phyloP scores from a whole-genome alignment of 345 rosid genomes.

The Alliaria petiolata region DNA sequence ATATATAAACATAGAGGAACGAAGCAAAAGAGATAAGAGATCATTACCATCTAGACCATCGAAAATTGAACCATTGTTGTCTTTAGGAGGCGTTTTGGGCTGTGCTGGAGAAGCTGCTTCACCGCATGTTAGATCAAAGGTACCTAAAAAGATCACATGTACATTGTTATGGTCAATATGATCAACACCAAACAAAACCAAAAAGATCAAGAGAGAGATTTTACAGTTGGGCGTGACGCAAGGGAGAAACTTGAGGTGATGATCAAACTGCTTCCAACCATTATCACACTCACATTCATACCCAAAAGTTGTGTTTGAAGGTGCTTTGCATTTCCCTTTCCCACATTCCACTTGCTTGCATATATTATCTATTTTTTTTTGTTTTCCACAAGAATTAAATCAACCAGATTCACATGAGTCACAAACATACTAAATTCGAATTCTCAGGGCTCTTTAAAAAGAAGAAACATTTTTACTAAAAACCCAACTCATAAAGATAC shows the following conservation, averaged over 20 bases:
- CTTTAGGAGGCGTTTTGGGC: conserved; percentile 29
- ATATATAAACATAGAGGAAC: neutral
- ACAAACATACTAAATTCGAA: neutral
- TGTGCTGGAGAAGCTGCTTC: conserved; percentile 46
- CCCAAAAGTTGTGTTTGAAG: conserved; percentile 31
- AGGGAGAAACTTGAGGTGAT: conserved; percentile 64
- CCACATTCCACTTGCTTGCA: conserved; percentile 65
- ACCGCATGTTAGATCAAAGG: conserved; percentile 46
- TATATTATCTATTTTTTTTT: conserved; percentile 38
- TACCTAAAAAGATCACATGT: conserved; percentile 37
- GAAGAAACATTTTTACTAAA: neutral
- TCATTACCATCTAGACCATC: conserved; percentile 60
- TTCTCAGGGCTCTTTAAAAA: neutral
- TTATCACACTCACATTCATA: conserved; percentile 59
- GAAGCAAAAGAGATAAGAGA: neutral
- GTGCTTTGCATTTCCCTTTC: conserved; percentile 57
- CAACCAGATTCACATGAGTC: conserved; percentile 10
- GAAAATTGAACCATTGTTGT: conserved; percentile 37
- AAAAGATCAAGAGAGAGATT: conserved; percentile 13
- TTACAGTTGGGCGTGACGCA: conserved; percentile 81
- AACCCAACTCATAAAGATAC: conserved; percentile 15
- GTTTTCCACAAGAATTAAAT: neutral
- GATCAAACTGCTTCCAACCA: conserved; percentile 69
- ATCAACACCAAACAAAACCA: neutral
- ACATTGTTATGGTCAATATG: neutral